A percentile compares a stretch with the other conserved stretches of the same genome.
phyloP scores from a whole-genome alignment of 805 yeast species.

The Candida schatavii region DNA sequence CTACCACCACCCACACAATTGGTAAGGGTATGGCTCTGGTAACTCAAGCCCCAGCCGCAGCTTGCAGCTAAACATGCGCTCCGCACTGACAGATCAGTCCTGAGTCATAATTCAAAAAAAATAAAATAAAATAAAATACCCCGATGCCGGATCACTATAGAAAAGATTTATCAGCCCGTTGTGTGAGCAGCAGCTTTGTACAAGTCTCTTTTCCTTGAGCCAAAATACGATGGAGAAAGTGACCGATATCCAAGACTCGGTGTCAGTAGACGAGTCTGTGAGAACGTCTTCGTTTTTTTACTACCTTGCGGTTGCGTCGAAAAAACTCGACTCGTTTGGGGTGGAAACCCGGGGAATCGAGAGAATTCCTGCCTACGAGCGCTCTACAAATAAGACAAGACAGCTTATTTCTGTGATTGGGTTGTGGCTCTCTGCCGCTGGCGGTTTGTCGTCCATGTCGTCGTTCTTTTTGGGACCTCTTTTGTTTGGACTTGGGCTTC shows the following conservation, averaged over 20 bases:
- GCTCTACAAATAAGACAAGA: conserved; percentile 39
- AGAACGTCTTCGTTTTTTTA: background rate
- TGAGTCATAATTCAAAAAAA: too few relatives aligned
- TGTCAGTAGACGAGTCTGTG: background rate
- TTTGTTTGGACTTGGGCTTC: conserved; percentile 65
- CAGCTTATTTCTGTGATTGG: conserved; percentile 53
- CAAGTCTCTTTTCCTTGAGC: background rate
- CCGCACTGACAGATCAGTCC: too few relatives aligned
- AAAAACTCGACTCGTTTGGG: conserved; percentile 46
- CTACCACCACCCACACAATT: too few relatives aligned
- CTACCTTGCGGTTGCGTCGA: conserved; percentile 11
- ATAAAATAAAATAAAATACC: too few relatives aligned
- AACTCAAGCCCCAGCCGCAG: too few relatives aligned
- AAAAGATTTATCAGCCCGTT: too few relatives aligned
- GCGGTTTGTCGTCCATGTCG: conserved; percentile 88
- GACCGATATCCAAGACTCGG: background rate
- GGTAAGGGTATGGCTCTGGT: too few relatives aligned
- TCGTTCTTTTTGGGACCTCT: conserved; percentile 76
- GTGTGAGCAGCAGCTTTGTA: background rate
- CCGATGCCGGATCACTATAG: too few relatives aligned
- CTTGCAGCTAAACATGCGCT: too few relatives aligned
- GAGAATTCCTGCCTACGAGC: conserved; percentile 63
- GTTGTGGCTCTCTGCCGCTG: conserved; percentile 82
- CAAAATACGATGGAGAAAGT: background rate
- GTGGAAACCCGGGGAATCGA: conserved; percentile 82